Evolutionary conservation across 352 stramenopile genomes (phyloP), one percentile per base, ranked within the genome.

Genomic region (Phytophthora megakarya): DNA sequence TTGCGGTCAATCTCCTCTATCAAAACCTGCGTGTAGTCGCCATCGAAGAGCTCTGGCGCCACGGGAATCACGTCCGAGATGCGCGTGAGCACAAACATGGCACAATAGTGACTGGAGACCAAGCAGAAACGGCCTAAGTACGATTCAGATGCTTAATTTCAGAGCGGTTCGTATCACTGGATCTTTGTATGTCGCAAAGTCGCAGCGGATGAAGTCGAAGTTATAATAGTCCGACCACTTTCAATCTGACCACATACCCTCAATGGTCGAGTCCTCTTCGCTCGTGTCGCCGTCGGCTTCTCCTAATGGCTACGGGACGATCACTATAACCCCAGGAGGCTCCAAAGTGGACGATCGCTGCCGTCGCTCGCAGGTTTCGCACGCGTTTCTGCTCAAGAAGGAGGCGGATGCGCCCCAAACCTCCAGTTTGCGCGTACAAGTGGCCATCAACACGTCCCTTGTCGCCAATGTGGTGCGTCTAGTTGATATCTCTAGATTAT

Each of bases 1-100:
- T 96, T 96, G 64, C 82, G 82, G 70, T 96, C 86, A 57, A 96
- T 92, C 72, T 96, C 88, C 70, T 96, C 86, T 18, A 93, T 72
- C 43, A 96, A 68, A 39, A 94, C 86, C 55, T 93, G 87, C 61
- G 80, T 84, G 75, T 92, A 93, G 72, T 95, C 82, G 59, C 82
- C 73, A 49, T 90, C 80, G 55, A 93, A 92, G 42, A 93, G 81
- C 67, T 88, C 76, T 4, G 86, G 86, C 46, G 75, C 81, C 69
- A 95, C 81, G 12, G 86, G 84, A 45, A 95, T 93, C 61, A 95
- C 84, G 67, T 95, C 86, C 45, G 86, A 92, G 58, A 95, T 78
- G 57, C 86, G 86, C 50, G 84, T 90, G 13, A 95, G 70, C 51
- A 93, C 86, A 51, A 95, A 95, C 86, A 95, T 95, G 16, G 32